Conservation (phyloP, 2,329 filamentous ascomycete genomes). For the Furcasterigmium furcatum region DNA sequence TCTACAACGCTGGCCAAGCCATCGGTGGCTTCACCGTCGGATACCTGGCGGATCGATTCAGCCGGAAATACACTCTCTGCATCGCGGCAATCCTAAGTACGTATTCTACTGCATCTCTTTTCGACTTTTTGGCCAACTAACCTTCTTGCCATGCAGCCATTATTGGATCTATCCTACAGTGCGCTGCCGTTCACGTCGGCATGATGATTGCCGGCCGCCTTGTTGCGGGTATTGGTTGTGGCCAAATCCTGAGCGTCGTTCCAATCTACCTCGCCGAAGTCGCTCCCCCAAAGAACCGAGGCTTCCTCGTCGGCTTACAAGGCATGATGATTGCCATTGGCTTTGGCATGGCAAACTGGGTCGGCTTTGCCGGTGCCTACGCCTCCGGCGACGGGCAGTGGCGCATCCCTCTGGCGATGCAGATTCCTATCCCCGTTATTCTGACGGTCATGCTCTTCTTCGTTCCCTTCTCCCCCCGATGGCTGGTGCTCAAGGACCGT, state of each 20-base stretch:
- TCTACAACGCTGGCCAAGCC: slow-evolving; percentile 26
- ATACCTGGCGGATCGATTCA: slow-evolving; percentile 27
- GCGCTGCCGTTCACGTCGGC: slow-evolving; percentile 16
- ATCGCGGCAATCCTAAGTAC: slow-evolving; percentile 17
- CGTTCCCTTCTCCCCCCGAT: slow-evolving; percentile 20
- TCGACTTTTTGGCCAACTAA: no score
- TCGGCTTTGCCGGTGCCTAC: slow-evolving; percentile 30
- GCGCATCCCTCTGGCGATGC: slow-evolving; percentile 19
- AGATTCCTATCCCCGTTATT: slow-evolving; percentile 15
- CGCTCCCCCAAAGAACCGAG: slow-evolving; percentile 17
- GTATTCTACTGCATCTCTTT: neutral
- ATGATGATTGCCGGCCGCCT: slow-evolving; percentile 30
- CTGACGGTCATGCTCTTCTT: slow-evolving; percentile 16
- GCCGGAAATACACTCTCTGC: slow-evolving; percentile 28
- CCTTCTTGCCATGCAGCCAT: slow-evolving; percentile 9
- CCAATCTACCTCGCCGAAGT: slow-evolving; percentile 22
- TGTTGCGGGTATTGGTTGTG: slow-evolving; percentile 15
- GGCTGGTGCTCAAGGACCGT: slow-evolving; percentile 9
- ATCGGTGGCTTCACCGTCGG: slow-evolving; percentile 24
- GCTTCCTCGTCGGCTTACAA: slow-evolving; percentile 17
- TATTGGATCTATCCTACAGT: slow-evolving; percentile 16
- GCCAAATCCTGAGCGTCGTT: slow-evolving; percentile 15
- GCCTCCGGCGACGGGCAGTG: slow-evolving; percentile 22
- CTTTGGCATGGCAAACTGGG: slow-evolving; percentile 25
- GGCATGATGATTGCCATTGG: slow-evolving; percentile 19